Evolutionary conservation across 179 eudicot genomes (phyloP), one percentile per base, ranked within the genome.

Genomic region (Vitellaria paradoxa): DNA sequence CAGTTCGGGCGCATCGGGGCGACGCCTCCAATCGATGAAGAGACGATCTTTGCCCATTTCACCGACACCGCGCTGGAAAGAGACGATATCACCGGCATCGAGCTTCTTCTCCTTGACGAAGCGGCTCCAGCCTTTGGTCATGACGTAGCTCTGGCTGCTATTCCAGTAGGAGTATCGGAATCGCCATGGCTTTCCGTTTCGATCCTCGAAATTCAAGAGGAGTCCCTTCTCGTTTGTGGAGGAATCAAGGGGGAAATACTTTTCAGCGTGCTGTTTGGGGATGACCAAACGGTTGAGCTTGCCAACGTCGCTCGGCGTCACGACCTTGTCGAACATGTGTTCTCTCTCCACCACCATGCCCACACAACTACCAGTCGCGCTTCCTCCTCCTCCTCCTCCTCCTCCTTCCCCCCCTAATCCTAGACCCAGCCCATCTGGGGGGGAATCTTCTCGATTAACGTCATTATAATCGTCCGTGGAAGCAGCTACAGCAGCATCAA

Each of bases 61-160:
- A 4, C 90, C 91, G 47, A 83, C 78, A 3, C 91, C 80, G 0
- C 97, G 81, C 6, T 90, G 90, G 80, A 95, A 95, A 0, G 93
- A 90, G 20, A 95, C 96, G 11, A 90, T 79, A 57, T 95, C 99
- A 0, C 97, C 97, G 8, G 99, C 93, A 66, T 90, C 89, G 0
- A 95, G 89, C 83, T 91, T 88, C 83, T 92, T 94, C 68, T 94
- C 98, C 87, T 94, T 94, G 11, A 94, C 98, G 75, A 92, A 94
- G 0, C 98, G 89, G 76, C 91, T 87, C 98, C 98, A 94, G 0
- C 98, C 98, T 82, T 93, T 94, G 2, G 98, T 94, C 92, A 94
- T 87, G 6, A 94, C 98, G 71, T 92, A 94, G 85, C 98, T 94
- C 76, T 94, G 98, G 81, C 98, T 94, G 79, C 98, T 94, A 70